phyloP scores from a whole-genome alignment of 192 early-diverging fungal genomes.

The Entophlyctis luteolus region DNA sequence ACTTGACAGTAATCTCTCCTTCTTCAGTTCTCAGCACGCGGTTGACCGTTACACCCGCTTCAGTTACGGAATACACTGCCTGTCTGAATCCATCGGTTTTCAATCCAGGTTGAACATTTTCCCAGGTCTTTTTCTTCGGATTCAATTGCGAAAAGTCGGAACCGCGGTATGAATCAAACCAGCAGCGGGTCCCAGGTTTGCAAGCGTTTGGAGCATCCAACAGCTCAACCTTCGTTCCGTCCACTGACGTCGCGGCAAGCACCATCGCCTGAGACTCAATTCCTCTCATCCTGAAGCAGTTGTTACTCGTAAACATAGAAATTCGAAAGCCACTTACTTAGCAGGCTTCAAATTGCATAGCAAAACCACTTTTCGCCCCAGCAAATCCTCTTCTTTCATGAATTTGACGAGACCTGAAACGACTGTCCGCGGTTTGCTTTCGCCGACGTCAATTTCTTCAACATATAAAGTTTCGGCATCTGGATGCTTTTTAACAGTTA shows the following conservation, averaged over 20 bases:
- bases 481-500: conserved; percentile 75
- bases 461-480: conserved; percentile 91
- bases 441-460: conserved; percentile 81
- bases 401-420: conserved; percentile 87
- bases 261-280: conserved; percentile 92
- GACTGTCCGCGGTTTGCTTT: conserved; percentile 72
- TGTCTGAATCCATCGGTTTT: conserved; percentile 27
- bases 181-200: conserved; percentile 79
- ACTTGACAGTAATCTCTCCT: conserved; percentile 18
- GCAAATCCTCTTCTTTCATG: conserved; percentile 58
- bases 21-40: background rate
- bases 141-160: conserved; percentile 73
- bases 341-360: conserved; percentile 92
- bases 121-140: conserved; percentile 94
- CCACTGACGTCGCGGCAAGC: conserved; percentile 71
- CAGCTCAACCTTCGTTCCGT: conserved; percentile 79
- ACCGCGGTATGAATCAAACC: conserved; percentile 77
- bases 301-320: conserved; percentile 1
- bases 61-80: conserved; percentile 22
- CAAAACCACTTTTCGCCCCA: conserved; percentile 44
- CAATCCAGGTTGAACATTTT: conserved; percentile 87
- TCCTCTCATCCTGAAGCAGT: conserved; percentile 63
- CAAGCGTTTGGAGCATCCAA: conserved; percentile 73
- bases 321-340: conserved; percentile 36
- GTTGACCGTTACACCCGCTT: conserved; percentile 12